Conservation (phyloP, 768 basidiomycete species). For the Lentinula raphanica region DNA sequence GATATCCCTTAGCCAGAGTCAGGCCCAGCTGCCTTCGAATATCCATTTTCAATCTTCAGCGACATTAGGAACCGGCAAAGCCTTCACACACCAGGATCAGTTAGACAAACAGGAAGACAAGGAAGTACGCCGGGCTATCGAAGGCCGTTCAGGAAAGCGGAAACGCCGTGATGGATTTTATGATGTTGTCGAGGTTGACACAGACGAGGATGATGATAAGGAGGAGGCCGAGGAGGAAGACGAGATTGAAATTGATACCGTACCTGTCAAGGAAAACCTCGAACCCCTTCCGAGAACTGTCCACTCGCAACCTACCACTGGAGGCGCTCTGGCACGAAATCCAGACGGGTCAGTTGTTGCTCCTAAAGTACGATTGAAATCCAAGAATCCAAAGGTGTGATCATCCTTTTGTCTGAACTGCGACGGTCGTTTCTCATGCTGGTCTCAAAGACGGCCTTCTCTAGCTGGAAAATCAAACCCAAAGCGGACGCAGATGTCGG, state of each 20-base stretch:
- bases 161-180: conserved; percentile 40
- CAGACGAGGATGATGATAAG: conserved; percentile 26
- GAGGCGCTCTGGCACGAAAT: conserved; percentile 63
- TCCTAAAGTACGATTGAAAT: conserved; percentile 45
- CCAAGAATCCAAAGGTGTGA: conserved; percentile 40
- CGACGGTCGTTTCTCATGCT: conserved; percentile 1
- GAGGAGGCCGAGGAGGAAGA: conserved; percentile 5
- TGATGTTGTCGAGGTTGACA: conserved; percentile 29
- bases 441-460: conserved; percentile 29
- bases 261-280: conserved; percentile 9
- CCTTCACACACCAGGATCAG: conserved; percentile 53
- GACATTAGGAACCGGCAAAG: conserved; percentile 73
- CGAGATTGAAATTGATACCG: neutral
- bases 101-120: conserved; percentile 57
- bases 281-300: neutral
- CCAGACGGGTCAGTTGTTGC: conserved; percentile 53
- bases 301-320: conserved; percentile 27
- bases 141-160: conserved; percentile 42
- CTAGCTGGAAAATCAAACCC: conserved; percentile 43
- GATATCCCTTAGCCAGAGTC: conserved; percentile 56
- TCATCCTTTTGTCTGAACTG: neutral
- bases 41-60: conserved; percentile 73
- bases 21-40: conserved; percentile 57
- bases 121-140: conserved; percentile 46
- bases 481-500: conserved; percentile 21